Percentiles rank a stretch among this genome's conserved stretches.
Evolutionary conservation across 192 early-diverging fungal species (phyloP).

Genomic region (Coemansia aciculifera): DNA sequence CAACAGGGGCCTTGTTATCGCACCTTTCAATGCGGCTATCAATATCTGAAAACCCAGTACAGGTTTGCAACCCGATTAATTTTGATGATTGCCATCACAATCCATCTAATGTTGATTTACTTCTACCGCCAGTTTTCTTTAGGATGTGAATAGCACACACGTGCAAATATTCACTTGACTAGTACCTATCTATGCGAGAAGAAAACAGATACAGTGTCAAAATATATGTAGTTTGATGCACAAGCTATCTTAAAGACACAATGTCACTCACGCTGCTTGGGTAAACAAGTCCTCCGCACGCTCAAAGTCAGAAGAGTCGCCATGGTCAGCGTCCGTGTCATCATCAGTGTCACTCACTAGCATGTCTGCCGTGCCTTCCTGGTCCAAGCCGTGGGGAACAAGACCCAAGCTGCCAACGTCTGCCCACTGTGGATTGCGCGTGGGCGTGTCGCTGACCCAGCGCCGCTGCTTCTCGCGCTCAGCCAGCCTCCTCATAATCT

Average conservation of each 20-base stretch:
- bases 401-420: background rate
- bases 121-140: background rate
- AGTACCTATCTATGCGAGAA: background rate
- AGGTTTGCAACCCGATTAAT: background rate
- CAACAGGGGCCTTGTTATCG: background rate
- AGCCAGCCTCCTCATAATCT: conserved; percentile 41
- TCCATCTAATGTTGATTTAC: background rate
- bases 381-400: background rate
- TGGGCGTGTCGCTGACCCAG: conserved; percentile 52
- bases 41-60: background rate
- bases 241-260: background rate
- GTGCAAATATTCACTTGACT: background rate
- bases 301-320: conserved; percentile 40
- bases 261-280: conserved; percentile 18
- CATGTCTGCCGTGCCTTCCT: background rate
- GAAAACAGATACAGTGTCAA: background rate
- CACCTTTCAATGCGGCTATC: background rate
- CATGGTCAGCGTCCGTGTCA: conserved; percentile 7
- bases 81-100: background rate
- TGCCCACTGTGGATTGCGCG: background rate
- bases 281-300: conserved; percentile 32
- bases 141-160: background rate
- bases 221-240: background rate
- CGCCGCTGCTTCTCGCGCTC: conserved; percentile 49
- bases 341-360: conserved; percentile 8